phyloP scores from a whole-genome alignment of 257 asterid genomes.

The Osmanthus fragrans region DNA sequence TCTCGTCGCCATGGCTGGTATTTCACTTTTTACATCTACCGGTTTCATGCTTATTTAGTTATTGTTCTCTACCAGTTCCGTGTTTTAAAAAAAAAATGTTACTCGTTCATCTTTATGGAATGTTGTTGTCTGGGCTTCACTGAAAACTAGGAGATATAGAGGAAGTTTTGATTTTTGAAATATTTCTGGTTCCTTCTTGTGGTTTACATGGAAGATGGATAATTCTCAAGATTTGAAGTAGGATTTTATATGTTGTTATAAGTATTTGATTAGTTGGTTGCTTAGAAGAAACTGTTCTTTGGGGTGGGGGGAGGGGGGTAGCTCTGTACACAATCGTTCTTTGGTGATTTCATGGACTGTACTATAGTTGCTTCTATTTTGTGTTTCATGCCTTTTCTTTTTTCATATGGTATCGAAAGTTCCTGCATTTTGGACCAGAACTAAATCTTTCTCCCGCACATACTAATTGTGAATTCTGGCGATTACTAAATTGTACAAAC shows the following conservation, averaged over 20 bases:
- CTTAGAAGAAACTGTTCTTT: conserved; percentile 7
- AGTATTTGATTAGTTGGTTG: neutral
- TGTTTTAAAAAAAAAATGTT: neutral
- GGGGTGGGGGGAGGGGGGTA: neutral
- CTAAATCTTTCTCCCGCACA: neutral
- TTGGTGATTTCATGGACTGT: neutral
- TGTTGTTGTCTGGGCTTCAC: neutral
- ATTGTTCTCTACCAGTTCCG: neutral
- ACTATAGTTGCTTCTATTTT: conserved; percentile 3
- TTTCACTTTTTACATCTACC: neutral
- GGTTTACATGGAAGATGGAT: neutral
- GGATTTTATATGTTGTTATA: neutral
- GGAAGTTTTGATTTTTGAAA: neutral
- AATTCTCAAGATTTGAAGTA: neutral
- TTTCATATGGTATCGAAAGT: neutral
- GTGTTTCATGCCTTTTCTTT: neutral
- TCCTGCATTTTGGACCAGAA: neutral
- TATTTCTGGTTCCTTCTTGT: neutral
- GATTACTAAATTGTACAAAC: neutral
- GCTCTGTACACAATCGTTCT: neutral
- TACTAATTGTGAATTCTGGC: neutral
- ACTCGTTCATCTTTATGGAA: neutral
- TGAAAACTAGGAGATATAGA: neutral
- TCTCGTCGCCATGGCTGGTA: conserved; percentile 44
- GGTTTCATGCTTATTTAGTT: neutral